These are phyloP conservation scores for Aquanectria penicillioides DNA, from an alignment of 2,329 filamentous ascomycete genomes.

Conservation along the genomic window DNA sequence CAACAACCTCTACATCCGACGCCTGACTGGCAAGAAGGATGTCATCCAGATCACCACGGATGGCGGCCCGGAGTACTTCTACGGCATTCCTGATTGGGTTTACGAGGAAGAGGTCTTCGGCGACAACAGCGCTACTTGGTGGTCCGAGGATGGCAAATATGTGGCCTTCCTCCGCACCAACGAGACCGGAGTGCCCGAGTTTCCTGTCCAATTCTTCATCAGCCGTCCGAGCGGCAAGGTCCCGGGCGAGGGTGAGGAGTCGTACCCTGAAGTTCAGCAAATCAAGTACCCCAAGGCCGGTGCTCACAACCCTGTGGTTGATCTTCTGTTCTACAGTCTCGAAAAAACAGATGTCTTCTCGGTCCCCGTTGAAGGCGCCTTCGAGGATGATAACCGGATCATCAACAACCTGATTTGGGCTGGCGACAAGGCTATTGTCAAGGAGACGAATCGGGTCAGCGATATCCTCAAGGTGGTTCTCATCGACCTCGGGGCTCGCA, in stretches of 20 bases:
- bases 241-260: constrained; percentile 76
- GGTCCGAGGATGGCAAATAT: constrained; percentile 89
- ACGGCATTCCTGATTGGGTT: constrained; percentile 97
- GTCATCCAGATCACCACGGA: constrained; percentile 84
- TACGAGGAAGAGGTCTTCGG: constrained; percentile 78
- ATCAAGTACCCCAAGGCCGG: constrained; percentile 99
- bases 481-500: constrained; percentile 79
- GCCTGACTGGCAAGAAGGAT: constrained; percentile 60
- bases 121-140: constrained; percentile 90
- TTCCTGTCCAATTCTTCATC: constrained; percentile 92
- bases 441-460: constrained; percentile 94
- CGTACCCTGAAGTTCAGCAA: constrained; percentile 87
- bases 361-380: constrained; percentile 80
- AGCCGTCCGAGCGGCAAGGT: constrained; percentile 81
- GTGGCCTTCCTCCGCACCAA: constrained; percentile 94
- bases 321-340: constrained; percentile 89
- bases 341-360: constrained; percentile 80
- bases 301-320: constrained; percentile 89
- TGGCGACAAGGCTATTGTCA: constrained; percentile 83
- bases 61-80: constrained; percentile 89
- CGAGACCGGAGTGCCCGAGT: constrained; percentile 90
- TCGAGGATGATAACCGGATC: constrained; percentile 82
- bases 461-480: constrained; percentile 89
- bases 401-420: constrained; percentile 96
- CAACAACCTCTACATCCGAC: constrained; percentile 90